These are phyloP conservation scores for Rhizophagus clarus DNA, from an alignment of 192 early-diverging fungal species.

Conservation along the genomic window DNA sequence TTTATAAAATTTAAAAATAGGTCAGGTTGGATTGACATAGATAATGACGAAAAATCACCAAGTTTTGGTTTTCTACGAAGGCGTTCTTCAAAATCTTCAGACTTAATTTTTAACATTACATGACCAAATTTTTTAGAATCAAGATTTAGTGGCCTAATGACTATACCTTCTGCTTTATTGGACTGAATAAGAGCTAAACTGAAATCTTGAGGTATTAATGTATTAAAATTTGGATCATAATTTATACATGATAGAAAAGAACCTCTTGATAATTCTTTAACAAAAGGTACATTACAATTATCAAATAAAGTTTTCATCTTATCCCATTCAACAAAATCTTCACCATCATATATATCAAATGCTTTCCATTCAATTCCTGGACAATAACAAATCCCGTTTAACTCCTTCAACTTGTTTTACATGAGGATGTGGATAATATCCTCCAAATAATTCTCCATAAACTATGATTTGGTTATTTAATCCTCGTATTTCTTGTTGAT, in stretches of 20 bases:
- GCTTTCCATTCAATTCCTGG: not conserved
- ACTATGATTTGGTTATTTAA: not conserved
- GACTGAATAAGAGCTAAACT: not conserved
- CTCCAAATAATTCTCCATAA: not conserved
- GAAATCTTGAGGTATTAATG: not conserved
- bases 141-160: not conserved
- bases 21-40: not conserved
- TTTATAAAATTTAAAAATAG: not conserved
- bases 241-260: not conserved
- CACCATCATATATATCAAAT: not conserved
- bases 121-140: not conserved
- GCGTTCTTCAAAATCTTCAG: not conserved
- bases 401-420: not conserved
- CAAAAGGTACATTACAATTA: not conserved
- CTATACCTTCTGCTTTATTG: not conserved
- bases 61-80: not conserved
- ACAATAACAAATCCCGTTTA: not conserved
- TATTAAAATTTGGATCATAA: not conserved
- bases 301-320: not conserved
- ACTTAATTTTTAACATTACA: not conserved
- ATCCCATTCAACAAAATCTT: not conserved
- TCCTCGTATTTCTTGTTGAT: no score
- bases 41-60: no score
- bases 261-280: not conserved
- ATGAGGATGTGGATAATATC: not conserved